These are phyloP conservation scores for Juglanconis sp. DNA, from an alignment of 2,329 filamentous ascomycete species.

Conservation along the genomic window DNA sequence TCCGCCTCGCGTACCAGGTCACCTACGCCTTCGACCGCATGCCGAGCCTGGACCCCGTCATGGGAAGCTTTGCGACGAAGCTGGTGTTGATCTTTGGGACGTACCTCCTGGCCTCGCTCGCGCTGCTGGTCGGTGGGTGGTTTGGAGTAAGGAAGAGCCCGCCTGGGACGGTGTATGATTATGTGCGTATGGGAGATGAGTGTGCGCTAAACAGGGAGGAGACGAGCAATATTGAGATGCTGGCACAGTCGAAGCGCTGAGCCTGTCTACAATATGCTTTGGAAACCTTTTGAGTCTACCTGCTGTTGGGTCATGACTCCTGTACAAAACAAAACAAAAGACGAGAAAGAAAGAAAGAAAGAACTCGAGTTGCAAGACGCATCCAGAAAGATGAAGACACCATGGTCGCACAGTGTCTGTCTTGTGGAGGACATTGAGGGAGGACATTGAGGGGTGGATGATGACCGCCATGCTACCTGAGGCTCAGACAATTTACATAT, in stretches of 20 bases:
- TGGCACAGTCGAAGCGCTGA: background rate
- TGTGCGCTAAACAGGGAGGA: background rate
- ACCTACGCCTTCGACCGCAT: slow-evolving; percentile 21
- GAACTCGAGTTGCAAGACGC: too few species aligned
- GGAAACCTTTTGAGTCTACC: too few species aligned
- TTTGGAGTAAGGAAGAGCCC: background rate
- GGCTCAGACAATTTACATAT: too few species aligned
- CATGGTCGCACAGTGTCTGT: too few species aligned
- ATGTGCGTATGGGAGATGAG: background rate
- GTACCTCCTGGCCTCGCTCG: slow-evolving; percentile 13
- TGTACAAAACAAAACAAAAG: too few species aligned
- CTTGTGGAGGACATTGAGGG: too few species aligned
- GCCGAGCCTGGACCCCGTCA: slow-evolving; percentile 20
- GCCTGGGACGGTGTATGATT: background rate
- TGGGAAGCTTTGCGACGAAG: slow-evolving; percentile 21
- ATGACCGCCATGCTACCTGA: too few species aligned
- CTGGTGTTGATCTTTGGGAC: slow-evolving; percentile 21
- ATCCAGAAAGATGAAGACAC: too few species aligned
- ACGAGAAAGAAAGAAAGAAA: too few species aligned
- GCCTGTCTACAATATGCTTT: too few species aligned
- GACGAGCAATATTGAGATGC: background rate
- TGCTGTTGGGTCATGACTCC: too few species aligned
- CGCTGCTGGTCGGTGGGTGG: slow-evolving; percentile 19
- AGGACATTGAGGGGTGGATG: too few species aligned
- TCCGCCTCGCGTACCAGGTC: slow-evolving; percentile 20